A percentile compares a stretch with the other conserved stretches of the same genome.
Evolutionary conservation across 306 rosid species (phyloP).

Genomic region (Begonia peltatifolia): DNA sequence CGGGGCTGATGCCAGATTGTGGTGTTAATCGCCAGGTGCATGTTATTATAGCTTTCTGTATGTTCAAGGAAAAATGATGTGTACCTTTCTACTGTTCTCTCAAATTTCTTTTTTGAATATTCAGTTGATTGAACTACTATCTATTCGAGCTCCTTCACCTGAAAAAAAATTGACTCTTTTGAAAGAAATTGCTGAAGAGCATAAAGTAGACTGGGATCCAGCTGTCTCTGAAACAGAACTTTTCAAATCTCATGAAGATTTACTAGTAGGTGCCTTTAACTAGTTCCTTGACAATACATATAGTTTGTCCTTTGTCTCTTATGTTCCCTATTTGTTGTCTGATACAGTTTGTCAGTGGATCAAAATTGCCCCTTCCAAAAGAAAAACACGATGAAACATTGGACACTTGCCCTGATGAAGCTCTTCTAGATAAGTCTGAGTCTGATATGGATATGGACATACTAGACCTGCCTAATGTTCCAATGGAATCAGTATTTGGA

Average conservation of each 20-base stretch:
- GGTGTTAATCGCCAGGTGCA: slow-evolving; percentile 97
- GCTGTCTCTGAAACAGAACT: slow-evolving; percentile 69
- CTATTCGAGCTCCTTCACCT: slow-evolving; percentile 80
- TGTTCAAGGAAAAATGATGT: background rate
- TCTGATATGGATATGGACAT: slow-evolving; percentile 58
- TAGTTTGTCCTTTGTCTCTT: slow-evolving; percentile 1
- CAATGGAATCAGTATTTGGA: slow-evolving; percentile 27
- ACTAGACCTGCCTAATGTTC: slow-evolving; percentile 78
- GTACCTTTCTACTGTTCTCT: slow-evolving; percentile 4
- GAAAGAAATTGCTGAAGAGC: slow-evolving; percentile 90
- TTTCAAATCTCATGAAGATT: slow-evolving; percentile 68
- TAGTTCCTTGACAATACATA: slow-evolving; percentile 5
- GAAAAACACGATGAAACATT: slow-evolving; percentile 48
- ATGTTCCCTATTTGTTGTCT: slow-evolving; percentile 5
- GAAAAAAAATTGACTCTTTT: slow-evolving; percentile 78
- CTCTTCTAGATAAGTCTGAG: slow-evolving; percentile 30
- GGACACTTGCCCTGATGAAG: slow-evolving; percentile 20
- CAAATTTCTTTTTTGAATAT: slow-evolving; percentile 15
- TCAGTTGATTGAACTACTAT: slow-evolving; percentile 79
- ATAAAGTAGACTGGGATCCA: slow-evolving; percentile 89
- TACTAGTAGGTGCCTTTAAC: slow-evolving; percentile 34
- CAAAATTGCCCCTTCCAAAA: slow-evolving; percentile 52
- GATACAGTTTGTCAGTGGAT: slow-evolving; percentile 36
- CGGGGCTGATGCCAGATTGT: slow-evolving; percentile 85
- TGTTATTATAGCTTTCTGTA: slow-evolving; percentile 4